Evolutionary conservation across 1,139 yeast species (phyloP).

Genomic region (Saccharomycopsis hybrid): DNA sequence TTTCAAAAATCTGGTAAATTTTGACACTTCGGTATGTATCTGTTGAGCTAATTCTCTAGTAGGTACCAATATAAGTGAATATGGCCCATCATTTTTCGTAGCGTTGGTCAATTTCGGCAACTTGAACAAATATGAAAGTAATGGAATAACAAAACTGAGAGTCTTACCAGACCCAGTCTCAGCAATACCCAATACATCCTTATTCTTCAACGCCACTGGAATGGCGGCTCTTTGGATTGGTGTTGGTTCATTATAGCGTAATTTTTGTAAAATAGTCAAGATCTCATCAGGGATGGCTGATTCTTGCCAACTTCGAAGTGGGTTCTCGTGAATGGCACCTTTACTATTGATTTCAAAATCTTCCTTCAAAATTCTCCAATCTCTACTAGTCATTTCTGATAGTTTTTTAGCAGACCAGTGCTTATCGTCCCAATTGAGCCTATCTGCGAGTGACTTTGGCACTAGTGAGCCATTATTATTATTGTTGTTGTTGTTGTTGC

Average conservation of each 20-base stretch:
- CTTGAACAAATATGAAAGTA: slow-evolving; percentile 50
- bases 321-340: slow-evolving; percentile 48
- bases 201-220: slow-evolving; percentile 55
- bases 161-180: slow-evolving; percentile 98
- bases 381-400: slow-evolving; percentile 65
- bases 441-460: slow-evolving; percentile 7
- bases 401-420: slow-evolving; percentile 73
- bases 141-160: slow-evolving; percentile 71
- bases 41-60: slow-evolving; percentile 92
- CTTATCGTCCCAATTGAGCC: slow-evolving; percentile 25
- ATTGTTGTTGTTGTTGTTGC: slow-evolving; percentile 13
- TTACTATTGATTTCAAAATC: slow-evolving; percentile 63
- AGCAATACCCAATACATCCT: slow-evolving; percentile 85
- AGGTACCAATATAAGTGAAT: slow-evolving; percentile 72
- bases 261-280: slow-evolving; percentile 31
- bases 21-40: slow-evolving; percentile 59
- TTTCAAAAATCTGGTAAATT: slow-evolving; percentile 37
- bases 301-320: slow-evolving; percentile 72
- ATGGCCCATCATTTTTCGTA: slow-evolving; percentile 51
- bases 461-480: slow-evolving; percentile 3
- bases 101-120: slow-evolving; percentile 33
- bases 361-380: slow-evolving; percentile 85
- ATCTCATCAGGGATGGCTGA: slow-evolving; percentile 43
- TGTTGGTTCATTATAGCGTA: slow-evolving; percentile 62
- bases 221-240: slow-evolving; percentile 88